phyloP scores from a whole-genome alignment of 345 rosid species.

The Eucalyptus pauciflora region DNA sequence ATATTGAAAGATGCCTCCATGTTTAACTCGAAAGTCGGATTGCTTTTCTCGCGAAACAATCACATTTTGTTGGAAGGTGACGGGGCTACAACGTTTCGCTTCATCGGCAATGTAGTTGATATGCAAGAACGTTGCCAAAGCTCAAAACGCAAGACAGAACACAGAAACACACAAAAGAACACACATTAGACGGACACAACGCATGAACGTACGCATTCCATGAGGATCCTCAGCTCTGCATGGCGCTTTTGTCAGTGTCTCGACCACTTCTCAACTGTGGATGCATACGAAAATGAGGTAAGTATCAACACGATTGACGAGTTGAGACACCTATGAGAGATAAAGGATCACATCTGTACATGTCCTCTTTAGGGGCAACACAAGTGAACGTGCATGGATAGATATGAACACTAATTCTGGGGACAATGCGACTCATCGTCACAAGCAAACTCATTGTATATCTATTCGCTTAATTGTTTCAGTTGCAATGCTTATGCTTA shows the following conservation, averaged over 20 bases:
- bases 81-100: not conserved
- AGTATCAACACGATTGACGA: not conserved
- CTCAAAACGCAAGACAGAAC: not conserved
- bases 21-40: not conserved
- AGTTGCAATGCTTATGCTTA: not conserved
- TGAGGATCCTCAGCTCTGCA: not conserved
- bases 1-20: not conserved
- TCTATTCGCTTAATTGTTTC: not conserved
- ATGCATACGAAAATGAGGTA: too few relatives aligned
- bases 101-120: not conserved
- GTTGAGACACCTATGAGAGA: not conserved
- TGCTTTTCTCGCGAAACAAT: not conserved
- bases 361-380: not conserved
- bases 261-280: not conserved
- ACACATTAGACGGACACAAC: not conserved
- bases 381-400: not conserved
- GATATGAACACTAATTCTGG: not conserved
- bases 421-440: not conserved
- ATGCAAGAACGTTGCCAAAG: not conserved
- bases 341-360: not conserved
- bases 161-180: not conserved
- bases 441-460: not conserved
- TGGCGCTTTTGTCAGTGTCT: not conserved
- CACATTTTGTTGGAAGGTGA: not conserved
- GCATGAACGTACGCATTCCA: not conserved